Base-by-base conservation (phyloP, 495 filamentous ascomycete genomes). In the Aspergillus mulundensis region DNA sequence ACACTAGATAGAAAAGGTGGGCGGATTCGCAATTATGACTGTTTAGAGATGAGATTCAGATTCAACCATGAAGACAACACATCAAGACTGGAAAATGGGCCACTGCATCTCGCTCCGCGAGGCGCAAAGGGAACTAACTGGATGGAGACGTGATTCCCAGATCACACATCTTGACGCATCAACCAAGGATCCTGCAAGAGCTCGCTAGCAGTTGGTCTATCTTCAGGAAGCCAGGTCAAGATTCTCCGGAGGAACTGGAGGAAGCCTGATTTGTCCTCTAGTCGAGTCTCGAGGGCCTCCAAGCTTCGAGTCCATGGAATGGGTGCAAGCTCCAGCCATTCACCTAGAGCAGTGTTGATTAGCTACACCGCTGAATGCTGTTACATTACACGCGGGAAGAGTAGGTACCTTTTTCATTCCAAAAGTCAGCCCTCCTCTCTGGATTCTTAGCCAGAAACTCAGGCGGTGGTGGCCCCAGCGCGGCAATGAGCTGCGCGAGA, bases 391-490 rank as follows among this genome's bases (percentile, higher is more conserved):
- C n/a, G n/a, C n/a, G n/a, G 20, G 47, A 39, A 12, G 19, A 28
- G 54, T 53, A 60, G n/a, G n/a, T 63, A 70, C 67, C 56, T 21
- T 55, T 10, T 11, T 66, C 55, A 51, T 66, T 43, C 67, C 65
- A 70, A 52, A 66, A 66, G 12, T 62, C 63, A 43, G 63, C 61
- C 30, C 36, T 49, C 41, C 55, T 63, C 39, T 62, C 57, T 38
- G 57, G 59, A 30, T 66, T 68, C 34, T 47, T 63, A 15, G 63
- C 51, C 15, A 78, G 51, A 18, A 78, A 63, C 7, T 71, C 64
- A 45, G 58, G 5, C 71, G 74, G 6, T 28, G 76, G 77, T 34
- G 61, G 72, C 1, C 76, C 73, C n/a, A 81, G 55, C 15, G 76
- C 53, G 15, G 69, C 68, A 57, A 77, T 66, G 0, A 80, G 61